Percentiles rank a stretch among this genome's conserved stretches.
phyloP scores from a whole-genome alignment of 495 filamentous ascomycete species.

The Chaetomidium leptoderma region DNA sequence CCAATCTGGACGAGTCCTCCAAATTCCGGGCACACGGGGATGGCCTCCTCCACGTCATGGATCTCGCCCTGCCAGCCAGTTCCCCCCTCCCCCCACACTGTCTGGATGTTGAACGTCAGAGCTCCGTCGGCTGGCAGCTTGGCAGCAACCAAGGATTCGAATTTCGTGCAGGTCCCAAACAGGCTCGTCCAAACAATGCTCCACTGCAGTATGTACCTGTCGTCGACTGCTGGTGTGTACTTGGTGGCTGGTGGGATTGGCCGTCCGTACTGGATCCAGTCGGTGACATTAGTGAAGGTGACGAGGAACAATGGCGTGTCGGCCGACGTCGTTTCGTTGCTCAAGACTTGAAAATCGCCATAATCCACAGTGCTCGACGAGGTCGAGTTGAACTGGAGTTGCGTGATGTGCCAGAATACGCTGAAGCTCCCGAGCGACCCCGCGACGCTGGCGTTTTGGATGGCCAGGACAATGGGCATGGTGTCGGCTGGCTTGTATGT shows the following conservation, averaged over 20 bases:
- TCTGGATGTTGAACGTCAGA: not conserved
- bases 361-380: too few relatives aligned
- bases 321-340: not conserved
- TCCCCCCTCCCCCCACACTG: too few relatives aligned
- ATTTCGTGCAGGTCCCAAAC: not conserved
- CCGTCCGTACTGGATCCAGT: not conserved
- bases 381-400: too few relatives aligned
- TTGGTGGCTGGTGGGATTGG: not conserved
- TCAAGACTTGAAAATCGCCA: too few relatives aligned
- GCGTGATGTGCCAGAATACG: too few relatives aligned
- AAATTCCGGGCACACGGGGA: not conserved
- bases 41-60: not conserved
- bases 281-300: not conserved
- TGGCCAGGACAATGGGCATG: conserved; percentile 2
- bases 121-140: not conserved
- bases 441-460: not conserved
- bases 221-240: not conserved
- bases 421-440: too few relatives aligned
- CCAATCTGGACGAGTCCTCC: not conserved
- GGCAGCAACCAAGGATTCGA: not conserved
- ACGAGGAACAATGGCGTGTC: not conserved
- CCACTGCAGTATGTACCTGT: conserved; percentile 1
- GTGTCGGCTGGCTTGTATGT: not conserved
- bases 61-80: not conserved
- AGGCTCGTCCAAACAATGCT: not conserved